Evolutionary conservation across 768 basidiomycete species (phyloP).

Genomic region (Mycena sanguinolenta): DNA sequence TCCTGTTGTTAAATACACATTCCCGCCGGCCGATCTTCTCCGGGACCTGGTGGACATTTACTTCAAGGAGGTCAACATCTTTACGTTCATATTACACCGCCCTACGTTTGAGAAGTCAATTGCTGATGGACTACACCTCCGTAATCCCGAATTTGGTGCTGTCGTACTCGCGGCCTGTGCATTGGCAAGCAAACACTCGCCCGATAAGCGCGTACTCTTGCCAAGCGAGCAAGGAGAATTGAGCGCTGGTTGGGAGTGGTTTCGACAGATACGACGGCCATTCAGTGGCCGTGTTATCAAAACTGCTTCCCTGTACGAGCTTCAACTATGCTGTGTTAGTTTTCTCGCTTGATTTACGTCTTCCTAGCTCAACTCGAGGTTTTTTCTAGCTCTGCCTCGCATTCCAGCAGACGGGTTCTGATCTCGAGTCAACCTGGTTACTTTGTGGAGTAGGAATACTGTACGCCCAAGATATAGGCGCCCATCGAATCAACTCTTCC

Average conservation of each 20-base stretch:
- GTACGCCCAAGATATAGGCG: conserved; percentile 59
- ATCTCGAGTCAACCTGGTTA: conserved; percentile 59
- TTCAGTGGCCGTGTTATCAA: conserved; percentile 59
- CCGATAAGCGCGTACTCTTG: conserved; percentile 58
- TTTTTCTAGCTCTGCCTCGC: conserved; percentile 46
- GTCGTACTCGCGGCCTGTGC: conserved; percentile 68
- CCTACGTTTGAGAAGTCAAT: conserved; percentile 61
- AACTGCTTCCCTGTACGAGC: conserved; percentile 66
- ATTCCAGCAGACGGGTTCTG: conserved; percentile 54
- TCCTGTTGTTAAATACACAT: not conserved
- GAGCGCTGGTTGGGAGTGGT: conserved; percentile 60
- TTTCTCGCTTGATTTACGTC: not conserved
- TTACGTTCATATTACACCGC: conserved; percentile 64
- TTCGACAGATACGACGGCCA: conserved; percentile 63
- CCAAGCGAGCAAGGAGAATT: conserved; percentile 35
- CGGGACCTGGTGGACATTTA: conserved; percentile 60
- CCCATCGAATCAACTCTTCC: conserved; percentile 53
- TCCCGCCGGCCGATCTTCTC: conserved; percentile 48
- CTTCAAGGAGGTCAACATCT: conserved; percentile 57
- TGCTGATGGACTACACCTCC: conserved; percentile 52
- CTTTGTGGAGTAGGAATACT: conserved; percentile 59
- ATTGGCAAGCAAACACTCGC: conserved; percentile 54
- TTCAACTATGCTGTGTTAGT: conserved; percentile 65
- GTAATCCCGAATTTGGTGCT: conserved; percentile 54
- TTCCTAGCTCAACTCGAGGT: not conserved